These are phyloP conservation scores for Cryptococcus sp. DNA, from an alignment of 1,284 basidiomycete species.

Conservation along the genomic window DNA sequence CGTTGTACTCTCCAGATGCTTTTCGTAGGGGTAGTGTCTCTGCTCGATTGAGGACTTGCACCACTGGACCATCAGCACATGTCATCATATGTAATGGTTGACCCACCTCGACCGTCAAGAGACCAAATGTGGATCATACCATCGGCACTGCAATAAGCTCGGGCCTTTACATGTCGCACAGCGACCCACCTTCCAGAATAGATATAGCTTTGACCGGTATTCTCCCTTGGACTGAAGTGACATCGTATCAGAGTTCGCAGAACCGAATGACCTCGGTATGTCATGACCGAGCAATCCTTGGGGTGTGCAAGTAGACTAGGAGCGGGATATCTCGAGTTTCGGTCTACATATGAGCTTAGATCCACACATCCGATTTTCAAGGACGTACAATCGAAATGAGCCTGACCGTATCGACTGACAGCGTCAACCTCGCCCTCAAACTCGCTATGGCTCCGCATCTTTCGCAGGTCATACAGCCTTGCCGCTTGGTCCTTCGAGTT, in stretches of 20 bases:
- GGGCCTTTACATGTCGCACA: neutral
- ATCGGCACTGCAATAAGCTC: conserved; percentile 20
- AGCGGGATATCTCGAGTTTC: conserved; percentile 53
- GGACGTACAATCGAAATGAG: conserved; percentile 65
- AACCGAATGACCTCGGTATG: conserved; percentile 88
- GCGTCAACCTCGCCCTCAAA: conserved; percentile 56
- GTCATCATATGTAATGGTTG: neutral
- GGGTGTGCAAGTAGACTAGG: conserved; percentile 56
- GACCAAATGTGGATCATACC: conserved; percentile 74
- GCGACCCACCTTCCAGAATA: conserved; percentile 63
- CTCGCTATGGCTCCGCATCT: conserved; percentile 72
- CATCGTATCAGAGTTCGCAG: conserved; percentile 89
- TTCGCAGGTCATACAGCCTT: conserved; percentile 89
- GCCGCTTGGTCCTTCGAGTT: conserved; percentile 95
- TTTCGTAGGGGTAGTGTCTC: conserved; percentile 65
- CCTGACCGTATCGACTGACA: conserved; percentile 55
- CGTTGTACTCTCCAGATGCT: conserved; percentile 28
- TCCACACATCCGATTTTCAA: neutral
- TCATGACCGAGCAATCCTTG: conserved; percentile 90
- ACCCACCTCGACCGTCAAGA: conserved; percentile 64
- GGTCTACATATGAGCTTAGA: conserved; percentile 49
- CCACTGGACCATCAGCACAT: neutral
- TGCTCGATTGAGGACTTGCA: conserved; percentile 67
- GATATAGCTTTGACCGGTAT: conserved; percentile 87
- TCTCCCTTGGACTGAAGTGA: conserved; percentile 86